These are phyloP conservation scores for Naumovozyma dairenensis DNA, from an alignment of 805 yeast genomes.

Conservation along the genomic window DNA sequence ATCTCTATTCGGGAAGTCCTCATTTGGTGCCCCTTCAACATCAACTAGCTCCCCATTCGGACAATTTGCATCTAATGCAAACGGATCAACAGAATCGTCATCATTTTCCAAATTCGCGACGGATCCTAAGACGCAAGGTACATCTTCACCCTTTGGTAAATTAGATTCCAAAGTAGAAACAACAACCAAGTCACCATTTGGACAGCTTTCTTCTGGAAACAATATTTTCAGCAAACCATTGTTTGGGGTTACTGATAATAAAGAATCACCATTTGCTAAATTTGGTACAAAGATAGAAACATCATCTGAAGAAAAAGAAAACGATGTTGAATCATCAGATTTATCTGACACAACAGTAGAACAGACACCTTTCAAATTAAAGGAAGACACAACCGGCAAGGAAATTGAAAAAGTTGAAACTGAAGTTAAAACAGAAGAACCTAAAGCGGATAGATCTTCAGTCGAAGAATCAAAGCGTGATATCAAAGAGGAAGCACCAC, in stretches of 20 bases:
- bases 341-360: slow-evolving; percentile 19
- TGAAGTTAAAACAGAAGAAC: background rate
- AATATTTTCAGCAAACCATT: too few species aligned
- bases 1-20: slow-evolving; percentile 15
- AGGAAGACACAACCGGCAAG: too few species aligned
- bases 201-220: slow-evolving; percentile 4
- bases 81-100: background rate
- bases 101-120: background rate
- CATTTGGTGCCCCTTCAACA: slow-evolving; percentile 7
- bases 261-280: slow-evolving; percentile 9
- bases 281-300: slow-evolving; percentile 1
- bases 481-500: background rate
- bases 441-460: background rate
- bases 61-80: slow-evolving; percentile 9
- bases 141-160: background rate
- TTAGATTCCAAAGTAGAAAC: background rate
- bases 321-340: slow-evolving; percentile 2
- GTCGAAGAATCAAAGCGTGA: background rate
- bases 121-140: background rate
- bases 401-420: background rate
- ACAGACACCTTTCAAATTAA: slow-evolving; percentile 16
- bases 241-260: background rate
- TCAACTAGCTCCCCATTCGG: slow-evolving; percentile 10
- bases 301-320: slow-evolving; percentile 2
- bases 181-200: slow-evolving; percentile 9